These are phyloP conservation scores for Liquidambar formosana DNA, from an alignment of 164 flowering plant species.

Conservation along the genomic window DNA sequence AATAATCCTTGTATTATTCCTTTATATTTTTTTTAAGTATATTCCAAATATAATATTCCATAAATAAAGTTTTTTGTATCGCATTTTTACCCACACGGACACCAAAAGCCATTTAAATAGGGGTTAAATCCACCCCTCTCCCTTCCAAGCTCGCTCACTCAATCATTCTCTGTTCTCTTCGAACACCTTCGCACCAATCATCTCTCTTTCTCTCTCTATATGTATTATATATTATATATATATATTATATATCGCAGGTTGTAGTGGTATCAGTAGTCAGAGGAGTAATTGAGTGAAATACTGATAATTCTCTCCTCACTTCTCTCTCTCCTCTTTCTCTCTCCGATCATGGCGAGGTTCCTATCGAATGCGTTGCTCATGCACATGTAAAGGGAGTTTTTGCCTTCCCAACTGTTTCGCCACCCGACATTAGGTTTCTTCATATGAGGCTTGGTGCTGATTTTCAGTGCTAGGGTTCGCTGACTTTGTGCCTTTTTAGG, in stretches of 20 bases:
- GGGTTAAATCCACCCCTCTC: constrained; percentile 8
- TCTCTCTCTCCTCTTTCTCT: constrained; percentile 1
- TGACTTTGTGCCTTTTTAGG: background rate
- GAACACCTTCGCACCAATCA: constrained; percentile 24
- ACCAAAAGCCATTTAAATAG: constrained; percentile 17
- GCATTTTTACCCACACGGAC: constrained; percentile 5
- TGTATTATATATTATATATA: background rate
- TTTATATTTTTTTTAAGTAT: background rate
- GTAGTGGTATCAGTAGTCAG: background rate
- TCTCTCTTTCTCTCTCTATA: constrained; percentile 7
- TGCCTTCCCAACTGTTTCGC: too few species aligned
- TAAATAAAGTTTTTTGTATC: too few species aligned
- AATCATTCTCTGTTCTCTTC: constrained; percentile 28
- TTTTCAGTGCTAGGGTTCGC: constrained; percentile 9
- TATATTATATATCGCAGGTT: background rate
- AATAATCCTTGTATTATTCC: too few species aligned
- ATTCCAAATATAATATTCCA: background rate
- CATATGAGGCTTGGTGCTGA: background rate
- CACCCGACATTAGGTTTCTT: background rate
- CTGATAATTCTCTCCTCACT: constrained; percentile 7
- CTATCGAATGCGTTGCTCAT: background rate
- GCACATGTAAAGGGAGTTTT: background rate
- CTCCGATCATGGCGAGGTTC: background rate
- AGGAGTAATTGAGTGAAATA: background rate
- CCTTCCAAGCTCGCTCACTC: constrained; percentile 17